phyloP scores from a whole-genome alignment of 2,329 filamentous ascomycete genomes.

The Colletotrichum lentis region DNA sequence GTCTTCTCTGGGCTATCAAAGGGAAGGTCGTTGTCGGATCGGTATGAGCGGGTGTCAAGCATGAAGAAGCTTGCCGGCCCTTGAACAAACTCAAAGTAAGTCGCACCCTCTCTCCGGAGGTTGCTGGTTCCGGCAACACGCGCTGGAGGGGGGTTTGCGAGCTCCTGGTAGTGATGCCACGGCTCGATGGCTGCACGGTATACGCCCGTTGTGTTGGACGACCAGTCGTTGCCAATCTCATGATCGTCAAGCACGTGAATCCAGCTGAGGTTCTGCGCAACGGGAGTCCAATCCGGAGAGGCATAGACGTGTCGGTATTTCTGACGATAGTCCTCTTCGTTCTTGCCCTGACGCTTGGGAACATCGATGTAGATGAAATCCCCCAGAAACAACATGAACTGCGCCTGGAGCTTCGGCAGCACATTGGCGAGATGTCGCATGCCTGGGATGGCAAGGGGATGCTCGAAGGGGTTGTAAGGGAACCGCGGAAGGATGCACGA shows the following conservation, averaged over 20 bases:
- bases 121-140: constrained; percentile 56
- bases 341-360: constrained; percentile 77
- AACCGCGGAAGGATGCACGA: constrained; percentile 93
- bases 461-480: constrained; percentile 85
- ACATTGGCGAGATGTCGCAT: constrained; percentile 78
- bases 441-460: constrained; percentile 83
- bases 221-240: constrained; percentile 96
- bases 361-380: constrained; percentile 95
- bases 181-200: constrained; percentile 83
- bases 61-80: constrained; percentile 95
- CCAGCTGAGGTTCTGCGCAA: constrained; percentile 87
- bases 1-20: constrained; percentile 74
- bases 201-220: constrained; percentile 79
- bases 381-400: constrained; percentile 83
- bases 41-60: constrained; percentile 88
- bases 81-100: constrained; percentile 89
- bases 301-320: constrained; percentile 97
- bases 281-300: constrained; percentile 86
- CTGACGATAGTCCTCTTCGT: constrained; percentile 79
- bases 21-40: constrained; percentile 71
- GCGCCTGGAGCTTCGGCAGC: constrained; percentile 74
- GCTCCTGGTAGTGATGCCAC: constrained; percentile 85
- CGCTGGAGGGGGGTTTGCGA: constrained; percentile 80
- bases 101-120: constrained; percentile 62
- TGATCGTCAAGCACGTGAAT: constrained; percentile 97